A percentile compares a stretch with the other conserved stretches of the same genome.
These are phyloP conservation scores for Phoma sp. DNA, from an alignment of 2,329 filamentous ascomycete genomes.

Conservation along the genomic window DNA sequence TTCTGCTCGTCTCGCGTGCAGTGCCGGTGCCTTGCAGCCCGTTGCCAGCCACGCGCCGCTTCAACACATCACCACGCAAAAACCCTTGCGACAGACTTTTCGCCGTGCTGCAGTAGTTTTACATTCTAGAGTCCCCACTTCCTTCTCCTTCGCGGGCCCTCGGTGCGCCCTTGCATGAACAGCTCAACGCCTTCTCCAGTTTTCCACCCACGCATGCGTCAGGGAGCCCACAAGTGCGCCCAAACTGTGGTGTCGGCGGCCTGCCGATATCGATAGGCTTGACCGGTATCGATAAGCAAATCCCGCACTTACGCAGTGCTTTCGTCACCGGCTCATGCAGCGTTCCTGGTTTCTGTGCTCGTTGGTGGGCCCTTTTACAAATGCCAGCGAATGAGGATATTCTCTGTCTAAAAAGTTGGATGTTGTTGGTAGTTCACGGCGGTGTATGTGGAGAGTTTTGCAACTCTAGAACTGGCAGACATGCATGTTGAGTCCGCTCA, in stretches of 20 bases:
- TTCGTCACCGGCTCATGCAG: conserved; percentile 14
- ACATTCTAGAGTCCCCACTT: conserved; percentile 15
- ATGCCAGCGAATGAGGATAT: conserved; percentile 9
- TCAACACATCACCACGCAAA: background rate
- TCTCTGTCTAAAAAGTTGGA: background rate
- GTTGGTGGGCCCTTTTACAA: conserved; percentile 2
- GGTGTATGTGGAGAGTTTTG: background rate
- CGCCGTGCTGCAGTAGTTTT: conserved; percentile 16
- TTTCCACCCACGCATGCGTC: conserved; percentile 14
- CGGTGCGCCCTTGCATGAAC: conserved; percentile 13
- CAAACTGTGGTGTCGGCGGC: conserved; percentile 6
- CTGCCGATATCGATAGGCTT: conserved; percentile 19
- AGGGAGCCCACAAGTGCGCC: conserved; percentile 1
- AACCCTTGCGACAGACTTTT: conserved; percentile 14
- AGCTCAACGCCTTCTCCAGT: conserved; percentile 14
- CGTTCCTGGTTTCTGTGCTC: background rate
- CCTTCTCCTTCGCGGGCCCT: background rate
- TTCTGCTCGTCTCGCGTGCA: background rate
- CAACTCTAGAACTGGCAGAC: conserved; percentile 18
- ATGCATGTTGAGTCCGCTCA: background rate
- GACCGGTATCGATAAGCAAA: conserved; percentile 16
- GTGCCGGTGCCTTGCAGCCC: conserved; percentile 16
- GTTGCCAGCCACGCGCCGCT: conserved; percentile 9
- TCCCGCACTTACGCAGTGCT: conserved; percentile 7
- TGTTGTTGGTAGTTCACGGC: conserved; percentile 3